phyloP scores from a whole-genome alignment of 1,284 basidiomycete species.

The Waitea zeae region DNA sequence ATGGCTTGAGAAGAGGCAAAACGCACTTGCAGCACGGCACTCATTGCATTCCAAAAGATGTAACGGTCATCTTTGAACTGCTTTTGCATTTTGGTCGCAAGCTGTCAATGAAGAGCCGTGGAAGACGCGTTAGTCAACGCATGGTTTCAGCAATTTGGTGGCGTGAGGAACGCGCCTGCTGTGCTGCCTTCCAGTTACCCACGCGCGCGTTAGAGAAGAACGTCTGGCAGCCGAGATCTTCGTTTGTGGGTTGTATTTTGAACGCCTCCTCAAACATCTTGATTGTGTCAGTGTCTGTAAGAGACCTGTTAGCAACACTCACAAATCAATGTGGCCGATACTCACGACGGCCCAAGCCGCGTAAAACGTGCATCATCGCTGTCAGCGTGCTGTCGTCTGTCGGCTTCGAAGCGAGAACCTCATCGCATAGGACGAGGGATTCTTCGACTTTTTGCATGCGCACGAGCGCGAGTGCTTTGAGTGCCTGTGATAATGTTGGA shows the following conservation, averaged over 20 bases:
- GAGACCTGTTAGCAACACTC: not conserved
- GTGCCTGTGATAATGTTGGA: constrained; percentile 26
- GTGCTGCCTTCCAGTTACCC: constrained; percentile 65
- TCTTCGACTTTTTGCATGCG: constrained; percentile 72
- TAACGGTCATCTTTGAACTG: constrained; percentile 65
- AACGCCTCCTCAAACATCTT: constrained; percentile 69
- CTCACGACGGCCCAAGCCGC: constrained; percentile 59
- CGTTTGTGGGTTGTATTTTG: constrained; percentile 60
- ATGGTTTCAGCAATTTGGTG: constrained; percentile 3
- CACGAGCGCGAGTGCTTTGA: constrained; percentile 72
- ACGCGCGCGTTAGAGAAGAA: constrained; percentile 71
- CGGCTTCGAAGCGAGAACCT: constrained; percentile 52
- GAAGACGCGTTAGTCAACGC: constrained; percentile 5
- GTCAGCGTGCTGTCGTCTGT: constrained; percentile 54
- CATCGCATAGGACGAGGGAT: constrained; percentile 59
- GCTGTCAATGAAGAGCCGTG: constrained; percentile 18
- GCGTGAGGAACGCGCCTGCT: constrained; percentile 35
- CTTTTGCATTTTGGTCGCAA: constrained; percentile 63
- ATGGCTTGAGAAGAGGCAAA: constrained; percentile 1
- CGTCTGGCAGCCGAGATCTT: constrained; percentile 66
- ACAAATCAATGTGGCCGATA: constrained; percentile 5
- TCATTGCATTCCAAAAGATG: constrained; percentile 70
- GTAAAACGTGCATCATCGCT: constrained; percentile 68
- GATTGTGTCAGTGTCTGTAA: constrained; percentile 54
- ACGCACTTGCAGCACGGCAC: constrained; percentile 60